Conservation (phyloP, 2,329 filamentous ascomycete genomes). For the Verticillium isaacii region DNA sequence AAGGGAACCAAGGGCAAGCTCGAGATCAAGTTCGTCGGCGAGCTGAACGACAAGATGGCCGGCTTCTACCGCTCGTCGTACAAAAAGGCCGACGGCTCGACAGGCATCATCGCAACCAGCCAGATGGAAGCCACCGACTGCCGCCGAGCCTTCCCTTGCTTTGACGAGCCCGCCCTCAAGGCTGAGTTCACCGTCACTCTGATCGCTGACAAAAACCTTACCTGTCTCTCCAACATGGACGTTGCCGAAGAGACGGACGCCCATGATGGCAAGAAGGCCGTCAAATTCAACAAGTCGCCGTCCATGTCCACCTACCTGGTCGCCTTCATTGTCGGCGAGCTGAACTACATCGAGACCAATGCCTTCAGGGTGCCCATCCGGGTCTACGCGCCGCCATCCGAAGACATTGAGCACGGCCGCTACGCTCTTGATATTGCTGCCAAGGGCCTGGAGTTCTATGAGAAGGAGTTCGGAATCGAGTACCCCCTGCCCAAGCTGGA, state of each 20-base stretch:
- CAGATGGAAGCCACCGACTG: conserved; percentile 98
- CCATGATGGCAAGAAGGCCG: conserved; percentile 60
- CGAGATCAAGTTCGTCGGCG: conserved; percentile 61
- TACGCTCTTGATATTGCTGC: conserved; percentile 90
- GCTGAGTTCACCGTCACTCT: conserved; percentile 88
- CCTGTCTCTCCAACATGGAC: conserved; percentile 96
- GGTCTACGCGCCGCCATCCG: conserved; percentile 88
- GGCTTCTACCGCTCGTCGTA: conserved; percentile 96
- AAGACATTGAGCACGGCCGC: conserved; percentile 83
- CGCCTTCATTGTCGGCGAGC: conserved; percentile 89
- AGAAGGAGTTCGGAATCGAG: conserved; percentile 83
- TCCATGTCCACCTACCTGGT: conserved; percentile 95
- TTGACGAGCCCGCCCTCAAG: conserved; percentile 93
- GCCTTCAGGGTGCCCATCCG: conserved; percentile 87
- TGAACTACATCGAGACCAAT: conserved; percentile 90
- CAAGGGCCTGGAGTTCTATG: conserved; percentile 87
- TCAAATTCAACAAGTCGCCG: conserved; percentile 88
- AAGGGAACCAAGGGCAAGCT: conserved; percentile 71
- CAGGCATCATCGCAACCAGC: conserved; percentile 79
- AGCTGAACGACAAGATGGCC: conserved; percentile 90
- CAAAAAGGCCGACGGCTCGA: conserved; percentile 73
- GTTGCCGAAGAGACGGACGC: conserved; percentile 66
- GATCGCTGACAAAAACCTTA: conserved; percentile 83
- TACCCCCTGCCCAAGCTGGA: conserved; percentile 94
- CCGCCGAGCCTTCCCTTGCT: conserved; percentile 88